These are phyloP conservation scores for Ciborinia camelliae DNA, from an alignment of 2,329 filamentous ascomycete species.

Conservation along the genomic window DNA sequence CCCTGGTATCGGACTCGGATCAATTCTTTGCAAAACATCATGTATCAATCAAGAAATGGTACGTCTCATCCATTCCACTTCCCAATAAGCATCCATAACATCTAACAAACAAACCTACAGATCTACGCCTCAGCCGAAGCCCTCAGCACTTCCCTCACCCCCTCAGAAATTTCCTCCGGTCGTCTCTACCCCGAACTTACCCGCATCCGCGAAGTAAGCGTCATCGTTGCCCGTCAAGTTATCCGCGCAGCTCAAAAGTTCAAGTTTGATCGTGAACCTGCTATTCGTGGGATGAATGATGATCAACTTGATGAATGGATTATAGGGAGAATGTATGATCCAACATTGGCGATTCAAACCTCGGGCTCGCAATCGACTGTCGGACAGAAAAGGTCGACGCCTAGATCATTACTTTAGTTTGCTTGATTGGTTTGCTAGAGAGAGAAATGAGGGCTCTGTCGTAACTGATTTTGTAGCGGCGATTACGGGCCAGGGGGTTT, in stretches of 20 bases:
- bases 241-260: slow-evolving; percentile 69
- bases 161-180: slow-evolving; percentile 52
- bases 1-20: slow-evolving; percentile 79
- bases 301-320: slow-evolving; percentile 61
- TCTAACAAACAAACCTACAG: slow-evolving; percentile 49
- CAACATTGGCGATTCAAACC: slow-evolving; percentile 36
- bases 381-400: slow-evolving; percentile 2
- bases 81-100: slow-evolving; percentile 34
- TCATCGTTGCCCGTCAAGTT: slow-evolving; percentile 71
- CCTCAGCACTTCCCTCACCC: slow-evolving; percentile 65
- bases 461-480: not conserved
- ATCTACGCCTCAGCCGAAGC: slow-evolving; percentile 79
- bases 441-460: slow-evolving; percentile 9
- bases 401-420: slow-evolving; percentile 15
- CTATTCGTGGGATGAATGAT: slow-evolving; percentile 52
- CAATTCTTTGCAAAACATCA: slow-evolving; percentile 64
- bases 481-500: not conserved
- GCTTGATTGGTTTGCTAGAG: not conserved
- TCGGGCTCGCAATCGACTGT: not conserved
- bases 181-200: slow-evolving; percentile 73
- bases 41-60: slow-evolving; percentile 47
- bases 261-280: slow-evolving; percentile 59
- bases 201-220: slow-evolving; percentile 70
- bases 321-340: slow-evolving; percentile 71
- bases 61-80: not conserved